These are phyloP conservation scores for Jaminaea rosea DNA, from an alignment of 1,284 basidiomycete genomes.

Conservation along the genomic window DNA sequence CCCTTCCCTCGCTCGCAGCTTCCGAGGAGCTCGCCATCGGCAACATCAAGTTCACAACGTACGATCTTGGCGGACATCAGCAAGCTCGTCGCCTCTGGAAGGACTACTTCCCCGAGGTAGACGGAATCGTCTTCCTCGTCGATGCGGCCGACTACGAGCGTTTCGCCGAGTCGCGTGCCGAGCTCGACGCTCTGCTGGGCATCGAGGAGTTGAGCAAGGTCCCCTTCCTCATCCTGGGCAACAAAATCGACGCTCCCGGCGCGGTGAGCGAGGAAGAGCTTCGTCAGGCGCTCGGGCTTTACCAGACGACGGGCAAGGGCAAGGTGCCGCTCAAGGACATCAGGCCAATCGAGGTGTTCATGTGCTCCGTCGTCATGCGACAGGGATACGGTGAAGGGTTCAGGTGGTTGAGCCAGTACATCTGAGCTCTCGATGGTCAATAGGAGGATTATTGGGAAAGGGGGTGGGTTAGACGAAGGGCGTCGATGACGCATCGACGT, in stretches of 20 bases:
- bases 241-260: slow-evolving; percentile 98
- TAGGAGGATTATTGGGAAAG: too few relatives aligned
- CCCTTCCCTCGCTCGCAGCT: slow-evolving; percentile 54
- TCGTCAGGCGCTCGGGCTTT: slow-evolving; percentile 85
- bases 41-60: slow-evolving; percentile 97
- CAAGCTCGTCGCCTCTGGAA: slow-evolving; percentile 99
- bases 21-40: slow-evolving; percentile 99
- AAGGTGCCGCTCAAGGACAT: slow-evolving; percentile 95
- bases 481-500: too few relatives aligned
- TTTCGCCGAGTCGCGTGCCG: slow-evolving; percentile 89
- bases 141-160: slow-evolving; percentile 94
- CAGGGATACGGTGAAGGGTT: slow-evolving; percentile 92
- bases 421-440: too few relatives aligned
- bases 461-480: too few relatives aligned
- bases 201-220: slow-evolving; percentile 79
- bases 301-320: slow-evolving; percentile 98
- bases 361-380: slow-evolving; percentile 99
- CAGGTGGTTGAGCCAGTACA: slow-evolving; percentile 1
- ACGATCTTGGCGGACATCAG: slow-evolving; percentile 94
- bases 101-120: slow-evolving; percentile 99
- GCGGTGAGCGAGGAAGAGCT: slow-evolving; percentile 97
- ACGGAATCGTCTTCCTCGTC: slow-evolving; percentile 97
- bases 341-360: slow-evolving; percentile 97
- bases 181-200: slow-evolving; percentile 85
- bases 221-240: slow-evolving; percentile 95